Evolutionary conservation across 2,329 filamentous ascomycete genomes (phyloP), one percentile per base, ranked within the genome.

Genomic region (Lecanicillium sp.): DNA sequence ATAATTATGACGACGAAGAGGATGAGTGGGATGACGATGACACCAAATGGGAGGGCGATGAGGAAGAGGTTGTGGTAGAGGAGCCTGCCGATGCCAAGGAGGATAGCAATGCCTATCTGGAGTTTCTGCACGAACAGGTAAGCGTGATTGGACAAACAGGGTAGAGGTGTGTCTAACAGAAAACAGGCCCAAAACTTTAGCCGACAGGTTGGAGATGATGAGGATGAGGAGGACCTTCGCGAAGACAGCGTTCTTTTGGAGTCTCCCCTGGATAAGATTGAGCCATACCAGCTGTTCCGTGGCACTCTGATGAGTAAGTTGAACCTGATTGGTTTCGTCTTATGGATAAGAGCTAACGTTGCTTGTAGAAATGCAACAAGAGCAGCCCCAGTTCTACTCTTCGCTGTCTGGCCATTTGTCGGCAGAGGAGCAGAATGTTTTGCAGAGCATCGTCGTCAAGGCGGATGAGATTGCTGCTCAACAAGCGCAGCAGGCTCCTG

Each of bases 161-260:
- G 29, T 6, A 30, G 13, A n/a, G 14, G 6, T 7, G 13, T n/a
- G 29, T 7, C 52, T 60, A 43, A 60, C 43, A n/a, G 3, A 3
- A 6, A 41, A 5, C 48, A 86, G 80, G 87, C 88, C 11, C 81
- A 87, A 52, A 94, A 92, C 58, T 90, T 92, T 59, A 80, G 82
- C 46, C 75, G 80, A 14, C 72, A 82, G 19, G 71, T 75, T 22
- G 59, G 61, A 14, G 73, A 75, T 13, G 78, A 81, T 18, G 75
- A 82, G 35, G 86, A 86, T 2, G 85, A 89, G 18, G 88, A 94
- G 40, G 89, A 95, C 39, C 80, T 95, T 33, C 78, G 94, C 14
- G 90, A 96, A 59, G 92, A 96, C 53, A 90, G 89, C 58, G 84
- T 86, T 43, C 70, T 96, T 37, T 76, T 98, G 3, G 92, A 98